phyloP scores from a whole-genome alignment of 1,284 basidiomycete genomes.

The Fomitopsis betulina region DNA sequence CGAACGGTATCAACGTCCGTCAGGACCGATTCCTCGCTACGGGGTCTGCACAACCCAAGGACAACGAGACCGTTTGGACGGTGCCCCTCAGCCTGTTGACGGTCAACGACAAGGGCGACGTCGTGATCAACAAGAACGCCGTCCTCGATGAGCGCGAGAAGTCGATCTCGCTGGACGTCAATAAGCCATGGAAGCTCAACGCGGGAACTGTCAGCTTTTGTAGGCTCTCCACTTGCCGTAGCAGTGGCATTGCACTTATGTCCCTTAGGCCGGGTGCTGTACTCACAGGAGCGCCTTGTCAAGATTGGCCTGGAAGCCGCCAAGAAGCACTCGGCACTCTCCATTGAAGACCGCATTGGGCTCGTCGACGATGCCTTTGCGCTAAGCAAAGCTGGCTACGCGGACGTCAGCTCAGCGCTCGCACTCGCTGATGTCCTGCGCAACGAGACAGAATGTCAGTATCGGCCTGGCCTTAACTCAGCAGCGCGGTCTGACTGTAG shows the following conservation, averaged over 20 bases:
- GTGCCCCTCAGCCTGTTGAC: conserved; percentile 81
- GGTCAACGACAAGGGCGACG: conserved; percentile 52
- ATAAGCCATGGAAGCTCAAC: conserved; percentile 83
- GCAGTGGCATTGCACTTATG: neutral
- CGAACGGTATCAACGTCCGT: conserved; percentile 67
- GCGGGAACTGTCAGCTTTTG: conserved; percentile 88
- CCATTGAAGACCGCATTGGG: conserved; percentile 84
- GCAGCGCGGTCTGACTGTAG: neutral
- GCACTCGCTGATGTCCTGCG: conserved; percentile 66
- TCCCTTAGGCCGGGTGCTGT: conserved; percentile 75
- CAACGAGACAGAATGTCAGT: conserved; percentile 72
- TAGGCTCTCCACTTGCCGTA: conserved; percentile 33
- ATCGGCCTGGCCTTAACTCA: conserved; percentile 6
- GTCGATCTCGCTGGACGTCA: conserved; percentile 65
- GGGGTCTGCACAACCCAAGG: conserved; percentile 72
- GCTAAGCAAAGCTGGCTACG: conserved; percentile 77
- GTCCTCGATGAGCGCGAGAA: conserved; percentile 73
- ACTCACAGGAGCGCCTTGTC: conserved; percentile 76
- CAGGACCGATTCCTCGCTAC: conserved; percentile 94
- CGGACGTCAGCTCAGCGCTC: conserved; percentile 74
- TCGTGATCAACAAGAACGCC: conserved; percentile 56
- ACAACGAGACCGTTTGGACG: conserved; percentile 90
- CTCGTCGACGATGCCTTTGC: conserved; percentile 80
- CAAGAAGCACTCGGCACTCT: conserved; percentile 61
- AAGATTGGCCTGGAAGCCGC: conserved; percentile 81